These are phyloP conservation scores for Pyricularia grisea DNA, from an alignment of 2,329 filamentous ascomycete species.

Conservation along the genomic window DNA sequence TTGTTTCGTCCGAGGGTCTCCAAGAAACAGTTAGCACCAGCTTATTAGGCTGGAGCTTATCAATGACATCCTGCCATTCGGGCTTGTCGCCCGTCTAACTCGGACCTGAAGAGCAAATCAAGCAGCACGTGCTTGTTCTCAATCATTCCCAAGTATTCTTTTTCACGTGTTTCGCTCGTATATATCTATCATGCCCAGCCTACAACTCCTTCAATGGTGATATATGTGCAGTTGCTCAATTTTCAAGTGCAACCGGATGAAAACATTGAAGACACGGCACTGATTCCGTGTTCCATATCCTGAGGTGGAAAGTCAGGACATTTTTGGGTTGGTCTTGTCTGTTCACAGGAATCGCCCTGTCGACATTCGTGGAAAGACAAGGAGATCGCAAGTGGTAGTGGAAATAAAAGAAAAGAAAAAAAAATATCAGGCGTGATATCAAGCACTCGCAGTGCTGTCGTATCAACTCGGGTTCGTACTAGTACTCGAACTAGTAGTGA, in stretches of 20 bases:
- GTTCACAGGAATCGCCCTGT: background rate
- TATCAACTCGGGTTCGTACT: background rate
- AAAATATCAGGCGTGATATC: background rate
- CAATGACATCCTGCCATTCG: background rate
- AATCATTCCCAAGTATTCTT: background rate
- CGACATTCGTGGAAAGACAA: background rate
- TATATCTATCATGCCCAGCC: background rate
- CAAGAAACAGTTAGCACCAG: background rate
- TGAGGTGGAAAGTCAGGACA: background rate
- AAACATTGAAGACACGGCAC: background rate
- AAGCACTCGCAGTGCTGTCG: background rate
- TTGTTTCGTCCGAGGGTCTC: background rate
- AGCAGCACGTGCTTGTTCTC: background rate
- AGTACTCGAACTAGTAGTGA: background rate
- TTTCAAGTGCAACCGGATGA: background rate
- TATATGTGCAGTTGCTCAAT: background rate
- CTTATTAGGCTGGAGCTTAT: background rate
- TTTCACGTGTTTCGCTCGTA: background rate
- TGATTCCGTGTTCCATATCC: background rate
- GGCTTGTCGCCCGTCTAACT: background rate
- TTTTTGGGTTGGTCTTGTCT: background rate
- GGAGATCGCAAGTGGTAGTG: background rate
- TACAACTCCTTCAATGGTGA: background rate
- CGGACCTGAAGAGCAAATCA: background rate
- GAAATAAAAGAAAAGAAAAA: background rate